These are phyloP conservation scores for Rhizophagus sp. DNA, from an alignment of 192 early-diverging fungal species.

Conservation along the genomic window DNA sequence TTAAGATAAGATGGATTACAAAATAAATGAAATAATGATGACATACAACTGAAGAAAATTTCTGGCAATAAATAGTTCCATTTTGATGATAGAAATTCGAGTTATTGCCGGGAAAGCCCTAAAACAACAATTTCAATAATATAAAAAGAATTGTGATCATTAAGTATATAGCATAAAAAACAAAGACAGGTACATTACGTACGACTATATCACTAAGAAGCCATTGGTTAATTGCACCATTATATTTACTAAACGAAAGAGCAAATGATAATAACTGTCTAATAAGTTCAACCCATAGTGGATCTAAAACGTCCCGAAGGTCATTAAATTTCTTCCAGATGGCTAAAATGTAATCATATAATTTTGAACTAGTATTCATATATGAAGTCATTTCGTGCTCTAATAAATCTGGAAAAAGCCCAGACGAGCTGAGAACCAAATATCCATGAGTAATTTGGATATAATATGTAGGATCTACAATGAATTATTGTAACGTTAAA, in stretches of 20 bases:
- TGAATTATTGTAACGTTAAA: background rate
- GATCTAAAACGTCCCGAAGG: slow-evolving; percentile 16
- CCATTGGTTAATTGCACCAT: background rate
- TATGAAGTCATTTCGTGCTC: background rate
- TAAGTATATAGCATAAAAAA: background rate
- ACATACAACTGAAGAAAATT: background rate
- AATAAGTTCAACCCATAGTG: slow-evolving; percentile 17
- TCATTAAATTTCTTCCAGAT: slow-evolving; percentile 24
- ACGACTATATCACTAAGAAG: slow-evolving; percentile 29
- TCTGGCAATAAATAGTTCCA: background rate
- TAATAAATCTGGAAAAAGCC: slow-evolving; percentile 11
- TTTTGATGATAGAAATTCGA: background rate
- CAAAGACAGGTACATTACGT: background rate
- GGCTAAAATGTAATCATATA: background rate
- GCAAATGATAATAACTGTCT: slow-evolving; percentile 20
- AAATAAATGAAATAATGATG: background rate
- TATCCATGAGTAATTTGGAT: background rate
- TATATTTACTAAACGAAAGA: slow-evolving; percentile 14
- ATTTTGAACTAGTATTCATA: background rate
- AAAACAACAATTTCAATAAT: background rate
- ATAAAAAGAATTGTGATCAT: background rate
- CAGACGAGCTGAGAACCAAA: background rate
- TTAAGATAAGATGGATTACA: background rate
- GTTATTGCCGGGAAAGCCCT: slow-evolving; percentile 19
- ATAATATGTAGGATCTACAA: slow-evolving; percentile 6